Base-by-base conservation (phyloP, 331 rosid genomes). In the Quercus tomentella region DNA sequence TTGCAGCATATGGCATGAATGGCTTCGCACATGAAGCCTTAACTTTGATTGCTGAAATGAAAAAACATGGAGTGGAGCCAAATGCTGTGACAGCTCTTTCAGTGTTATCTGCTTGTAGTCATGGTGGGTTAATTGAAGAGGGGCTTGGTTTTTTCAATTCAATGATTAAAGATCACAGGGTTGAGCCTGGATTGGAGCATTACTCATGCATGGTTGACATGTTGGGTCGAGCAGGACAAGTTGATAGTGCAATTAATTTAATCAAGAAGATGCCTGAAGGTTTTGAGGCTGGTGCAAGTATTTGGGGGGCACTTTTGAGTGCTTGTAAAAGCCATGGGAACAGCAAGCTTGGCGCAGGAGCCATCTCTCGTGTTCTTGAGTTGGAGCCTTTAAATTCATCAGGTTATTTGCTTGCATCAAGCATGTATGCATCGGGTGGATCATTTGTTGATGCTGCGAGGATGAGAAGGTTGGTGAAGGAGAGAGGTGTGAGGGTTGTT, bases 181-280 rank as follows among this genome's bases (percentile, higher is more conserved):
- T 88, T 30, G 79, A 83, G 61, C 87, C 75, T 1, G 56, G 56
- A 66, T 30, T 41, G 68, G 87, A 88, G 52, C 91, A 88, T 55
- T 88, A 85, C 70, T 76, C 89, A 5, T 88, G 91, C 72, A 43
- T 80, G 1, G 84, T 81, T 26, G 87, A 88, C 87, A 85, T 88
- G 88, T 57, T 88, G 80, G 70, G 81, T 5, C 88, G 88, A 74
- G 89, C 88, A 11, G 88, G 91, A 73, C 76, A 73, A 55, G 78
- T 88, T 30, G 74, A 56, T 1, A 20, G 31, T 25, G 87, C 89
- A 54, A 71, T 73, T 73, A 83, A 83, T 49, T 74, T 86, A 10
- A 88, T 85, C 25, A 72, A 76, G 76, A 81, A 37, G 54, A 68
- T 81, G 61, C 91, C 91, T 7, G 14, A 73, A 78, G 81, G 82